Evolutionary conservation across 257 asterid species (phyloP).

Genomic region (Jasminum sambac): DNA sequence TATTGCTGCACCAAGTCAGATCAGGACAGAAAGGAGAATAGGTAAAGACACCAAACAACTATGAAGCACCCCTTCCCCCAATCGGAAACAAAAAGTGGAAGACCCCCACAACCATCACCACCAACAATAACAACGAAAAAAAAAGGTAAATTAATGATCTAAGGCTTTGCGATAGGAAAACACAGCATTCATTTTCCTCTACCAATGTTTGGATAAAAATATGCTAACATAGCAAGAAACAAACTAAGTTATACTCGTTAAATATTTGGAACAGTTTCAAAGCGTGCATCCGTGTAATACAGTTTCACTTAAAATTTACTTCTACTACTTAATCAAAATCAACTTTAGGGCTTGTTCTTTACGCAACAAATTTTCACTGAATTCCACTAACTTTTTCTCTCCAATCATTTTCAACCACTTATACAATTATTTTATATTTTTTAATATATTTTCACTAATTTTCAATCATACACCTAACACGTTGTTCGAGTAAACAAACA

Average conservation of each 20-base stretch:
- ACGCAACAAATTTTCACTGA: too few species aligned
- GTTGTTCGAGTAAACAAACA: too few species aligned
- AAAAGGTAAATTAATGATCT: not conserved
- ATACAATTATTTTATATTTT: too few species aligned
- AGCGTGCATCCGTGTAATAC: too few species aligned
- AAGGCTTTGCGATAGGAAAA: not conserved
- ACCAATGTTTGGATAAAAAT: not conserved
- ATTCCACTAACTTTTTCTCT: too few species aligned
- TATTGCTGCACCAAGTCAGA: not conserved
- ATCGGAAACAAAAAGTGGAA: not conserved
- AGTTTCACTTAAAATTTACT: too few species aligned
- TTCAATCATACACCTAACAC: too few species aligned
- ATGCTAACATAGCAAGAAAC: not conserved
- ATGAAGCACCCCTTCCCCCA: slow-evolving; percentile 1
- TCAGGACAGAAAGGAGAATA: not conserved
- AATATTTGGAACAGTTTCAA: not conserved
- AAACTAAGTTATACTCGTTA: not conserved
- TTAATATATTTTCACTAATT: too few species aligned
- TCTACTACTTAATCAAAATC: too few species aligned
- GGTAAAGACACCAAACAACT: slow-evolving; percentile 10
- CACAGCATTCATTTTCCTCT: not conserved
- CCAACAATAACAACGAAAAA: not conserved
- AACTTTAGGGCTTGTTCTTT: too few species aligned
- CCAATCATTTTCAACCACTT: too few species aligned
- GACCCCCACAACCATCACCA: not conserved